Conservation (phyloP, 148 eudicot species). For the Polygonum aviculare region DNA sequence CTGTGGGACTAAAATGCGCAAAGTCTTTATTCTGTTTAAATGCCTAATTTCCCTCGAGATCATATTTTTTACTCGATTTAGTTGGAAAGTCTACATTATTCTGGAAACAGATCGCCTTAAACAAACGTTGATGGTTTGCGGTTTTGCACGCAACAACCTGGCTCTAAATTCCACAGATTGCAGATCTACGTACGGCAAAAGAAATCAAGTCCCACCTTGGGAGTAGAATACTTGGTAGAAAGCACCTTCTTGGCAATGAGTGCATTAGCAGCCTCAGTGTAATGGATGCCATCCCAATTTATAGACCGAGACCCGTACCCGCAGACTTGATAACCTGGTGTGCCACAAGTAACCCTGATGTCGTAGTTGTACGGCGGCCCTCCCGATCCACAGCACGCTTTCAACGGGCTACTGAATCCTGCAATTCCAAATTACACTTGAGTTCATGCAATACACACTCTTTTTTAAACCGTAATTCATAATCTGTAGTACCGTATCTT, state of each 20-base stretch:
- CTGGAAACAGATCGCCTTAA: neutral
- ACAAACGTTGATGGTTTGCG: neutral
- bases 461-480: too few species aligned
- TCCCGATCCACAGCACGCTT: constrained; percentile 88
- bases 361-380: constrained; percentile 88
- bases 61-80: too few species aligned
- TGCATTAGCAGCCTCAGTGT: constrained; percentile 78
- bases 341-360: constrained; percentile 55
- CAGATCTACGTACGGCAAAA: constrained; percentile 39
- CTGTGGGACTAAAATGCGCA: neutral
- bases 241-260: constrained; percentile 58
- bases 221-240: constrained; percentile 56
- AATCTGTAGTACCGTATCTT: constrained; percentile 51
- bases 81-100: too few species aligned
- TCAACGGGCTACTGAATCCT: constrained; percentile 70
- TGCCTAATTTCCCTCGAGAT: too few species aligned
- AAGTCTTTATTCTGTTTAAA: too few species aligned
- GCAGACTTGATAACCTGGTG: constrained; percentile 49
- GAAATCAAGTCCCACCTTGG: constrained; percentile 48
- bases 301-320: constrained; percentile 36
- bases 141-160: neutral
- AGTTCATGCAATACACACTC: neutral
- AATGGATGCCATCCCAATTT: constrained; percentile 91
- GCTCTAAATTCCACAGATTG: neutral
- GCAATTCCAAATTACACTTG: constrained; percentile 2